Conservation (phyloP, 2,329 filamentous ascomycete genomes). For the Ophiostoma quercus region DNA sequence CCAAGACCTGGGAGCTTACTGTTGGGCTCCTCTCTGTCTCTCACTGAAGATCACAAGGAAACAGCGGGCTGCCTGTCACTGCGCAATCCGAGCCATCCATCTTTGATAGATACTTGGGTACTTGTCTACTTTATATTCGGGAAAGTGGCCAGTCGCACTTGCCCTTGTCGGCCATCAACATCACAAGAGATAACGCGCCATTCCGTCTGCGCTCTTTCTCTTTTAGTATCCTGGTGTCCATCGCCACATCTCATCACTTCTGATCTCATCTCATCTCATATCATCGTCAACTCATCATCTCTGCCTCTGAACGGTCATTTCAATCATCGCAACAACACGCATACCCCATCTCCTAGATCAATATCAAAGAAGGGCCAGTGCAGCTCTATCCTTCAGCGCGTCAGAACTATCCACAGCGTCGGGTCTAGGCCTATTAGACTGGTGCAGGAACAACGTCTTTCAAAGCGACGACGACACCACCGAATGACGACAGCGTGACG, state of each 20-base stretch:
- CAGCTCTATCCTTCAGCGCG: neutral
- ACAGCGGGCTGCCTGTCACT: neutral
- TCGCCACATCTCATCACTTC: neutral
- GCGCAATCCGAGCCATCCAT: neutral
- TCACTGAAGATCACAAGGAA: neutral
- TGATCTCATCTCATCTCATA: neutral
- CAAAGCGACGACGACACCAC: neutral
- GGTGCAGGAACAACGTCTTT: neutral
- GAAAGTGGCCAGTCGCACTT: neutral
- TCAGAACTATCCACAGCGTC: neutral
- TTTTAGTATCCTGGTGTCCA: neutral
- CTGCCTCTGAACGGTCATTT: neutral
- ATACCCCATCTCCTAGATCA: neutral
- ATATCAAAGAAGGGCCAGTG: neutral
- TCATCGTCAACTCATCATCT: neutral
- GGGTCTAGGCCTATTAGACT: neutral
- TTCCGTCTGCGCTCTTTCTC: neutral
- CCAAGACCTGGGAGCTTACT: constrained; percentile 1
- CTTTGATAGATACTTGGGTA: neutral
- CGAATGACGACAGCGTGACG: neutral
- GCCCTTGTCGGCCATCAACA: neutral
- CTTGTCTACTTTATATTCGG: neutral
- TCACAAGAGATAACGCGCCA: neutral
- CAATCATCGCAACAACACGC: neutral
- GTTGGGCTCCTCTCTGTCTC: neutral